phyloP scores from a whole-genome alignment of 495 filamentous ascomycete species.

The Aspergillus asperescens region DNA sequence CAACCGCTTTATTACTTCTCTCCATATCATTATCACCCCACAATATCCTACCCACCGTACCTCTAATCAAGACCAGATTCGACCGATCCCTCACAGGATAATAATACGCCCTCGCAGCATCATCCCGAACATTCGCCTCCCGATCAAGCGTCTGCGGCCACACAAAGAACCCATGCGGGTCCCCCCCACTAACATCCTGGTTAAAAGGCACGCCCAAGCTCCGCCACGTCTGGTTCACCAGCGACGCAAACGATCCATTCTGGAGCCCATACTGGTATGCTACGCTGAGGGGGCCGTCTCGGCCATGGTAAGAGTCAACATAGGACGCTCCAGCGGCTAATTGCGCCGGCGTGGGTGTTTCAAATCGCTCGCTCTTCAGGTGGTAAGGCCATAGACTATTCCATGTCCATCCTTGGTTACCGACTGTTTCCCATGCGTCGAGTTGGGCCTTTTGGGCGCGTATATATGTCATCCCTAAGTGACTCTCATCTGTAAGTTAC shows the following conservation, averaged over 20 bases:
- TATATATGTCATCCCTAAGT: slow-evolving; percentile 47
- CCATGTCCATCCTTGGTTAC: slow-evolving; percentile 61
- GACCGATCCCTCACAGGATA: slow-evolving; percentile 28
- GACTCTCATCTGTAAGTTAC: background rate
- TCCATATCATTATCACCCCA: slow-evolving; percentile 18
- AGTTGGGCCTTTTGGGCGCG: slow-evolving; percentile 31
- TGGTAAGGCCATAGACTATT: slow-evolving; percentile 53
- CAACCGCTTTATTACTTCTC: slow-evolving; percentile 15
- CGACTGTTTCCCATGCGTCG: slow-evolving; percentile 53
- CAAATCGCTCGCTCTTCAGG: slow-evolving; percentile 36
- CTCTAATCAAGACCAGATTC: slow-evolving; percentile 33
- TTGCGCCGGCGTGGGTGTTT: slow-evolving; percentile 37
- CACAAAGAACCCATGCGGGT: slow-evolving; percentile 34
- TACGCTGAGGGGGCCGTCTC: slow-evolving; percentile 42
- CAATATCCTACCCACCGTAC: slow-evolving; percentile 32
- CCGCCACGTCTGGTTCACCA: slow-evolving; percentile 21
- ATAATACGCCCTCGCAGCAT: slow-evolving; percentile 48
- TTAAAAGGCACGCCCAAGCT: slow-evolving; percentile 35
- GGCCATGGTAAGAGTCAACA: slow-evolving; percentile 43
- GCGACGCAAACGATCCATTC: slow-evolving; percentile 25
- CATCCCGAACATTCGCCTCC: slow-evolving; percentile 44
- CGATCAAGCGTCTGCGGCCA: slow-evolving; percentile 39
- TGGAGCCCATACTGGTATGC: slow-evolving; percentile 36
- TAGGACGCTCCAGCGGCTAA: slow-evolving; percentile 38
- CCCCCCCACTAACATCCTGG: slow-evolving; percentile 36